Evolutionary conservation across 306 rosid species (phyloP).

Genomic region (Mimosa pudica): DNA sequence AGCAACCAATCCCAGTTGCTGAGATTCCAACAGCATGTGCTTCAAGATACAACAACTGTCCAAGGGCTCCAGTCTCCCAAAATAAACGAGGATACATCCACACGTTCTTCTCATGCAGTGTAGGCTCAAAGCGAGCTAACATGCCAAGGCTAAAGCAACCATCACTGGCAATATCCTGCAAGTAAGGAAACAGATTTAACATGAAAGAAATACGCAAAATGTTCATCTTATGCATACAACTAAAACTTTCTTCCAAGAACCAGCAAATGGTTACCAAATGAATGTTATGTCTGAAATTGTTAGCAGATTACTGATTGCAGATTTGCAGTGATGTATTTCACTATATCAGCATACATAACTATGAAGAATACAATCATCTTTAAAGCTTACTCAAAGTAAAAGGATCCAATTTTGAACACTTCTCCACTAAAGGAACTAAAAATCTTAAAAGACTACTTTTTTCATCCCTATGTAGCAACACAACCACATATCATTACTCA

Average conservation of each 20-base stretch:
- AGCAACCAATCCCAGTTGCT: conserved; percentile 99
- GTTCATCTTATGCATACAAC: conserved; percentile 23
- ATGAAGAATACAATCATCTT: neutral
- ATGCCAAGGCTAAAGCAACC: conserved; percentile 98
- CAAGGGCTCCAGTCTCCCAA: conserved; percentile 98
- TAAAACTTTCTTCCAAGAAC: neutral
- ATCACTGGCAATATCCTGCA: conserved; percentile 89
- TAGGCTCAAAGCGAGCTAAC: conserved; percentile 76
- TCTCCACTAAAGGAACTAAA: conserved; percentile 9
- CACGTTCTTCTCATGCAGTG: conserved; percentile 54
- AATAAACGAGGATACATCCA: conserved; percentile 96
- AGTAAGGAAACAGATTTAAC: conserved; percentile 19
- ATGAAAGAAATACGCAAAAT: conserved; percentile 13
- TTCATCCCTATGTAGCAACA: neutral
- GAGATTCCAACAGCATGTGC: conserved; percentile 89
- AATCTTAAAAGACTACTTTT: neutral
- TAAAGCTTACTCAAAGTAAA: neutral
- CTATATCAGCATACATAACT: neutral
- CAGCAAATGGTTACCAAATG: neutral
- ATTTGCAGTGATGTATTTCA: neutral
- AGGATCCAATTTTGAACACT: conserved; percentile 12
- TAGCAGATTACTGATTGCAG: neutral
- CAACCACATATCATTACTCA: conserved; percentile 19
- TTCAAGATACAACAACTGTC: conserved; percentile 95
- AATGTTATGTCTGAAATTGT: neutral